phyloP scores from a whole-genome alignment of 2,329 filamentous ascomycete genomes.

The Phyllosticta citribraziliensis region DNA sequence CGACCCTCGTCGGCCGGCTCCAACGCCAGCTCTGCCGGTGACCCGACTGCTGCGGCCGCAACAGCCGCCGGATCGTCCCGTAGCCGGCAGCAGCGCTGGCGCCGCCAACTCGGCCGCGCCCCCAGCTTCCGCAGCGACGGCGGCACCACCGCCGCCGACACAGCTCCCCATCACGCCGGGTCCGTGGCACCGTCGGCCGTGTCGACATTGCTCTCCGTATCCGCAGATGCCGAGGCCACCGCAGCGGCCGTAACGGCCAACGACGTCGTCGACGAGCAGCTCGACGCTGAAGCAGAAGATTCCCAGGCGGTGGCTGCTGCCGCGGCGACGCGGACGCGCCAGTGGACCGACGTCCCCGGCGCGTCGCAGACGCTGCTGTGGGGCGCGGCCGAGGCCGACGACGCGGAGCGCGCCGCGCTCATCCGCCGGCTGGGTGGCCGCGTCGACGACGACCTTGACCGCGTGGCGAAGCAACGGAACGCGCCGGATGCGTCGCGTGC shows the following conservation, averaged over 20 bases:
- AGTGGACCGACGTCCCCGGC: neutral
- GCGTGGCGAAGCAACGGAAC: neutral
- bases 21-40: neutral
- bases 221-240: neutral
- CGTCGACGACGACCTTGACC: slow-evolving; percentile 16
- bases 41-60: neutral
- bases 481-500: slow-evolving; percentile 5
- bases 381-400: slow-evolving; percentile 25
- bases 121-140: neutral
- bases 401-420: slow-evolving; percentile 25
- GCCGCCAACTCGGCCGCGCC: slow-evolving; percentile 6
- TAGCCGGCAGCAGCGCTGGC: slow-evolving; percentile 1
- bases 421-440: slow-evolving; percentile 27
- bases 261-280: no score
- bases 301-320: neutral
- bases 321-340: no score
- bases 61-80: neutral
- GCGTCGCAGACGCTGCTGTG: slow-evolving; percentile 28
- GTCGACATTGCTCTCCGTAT: neutral
- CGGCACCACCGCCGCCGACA: neutral
- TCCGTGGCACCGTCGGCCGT: neutral
- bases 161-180: neutral
- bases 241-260: neutral
- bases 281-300: neutral
- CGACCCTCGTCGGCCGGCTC: slow-evolving; percentile 1